Evolutionary conservation across 1,284 basidiomycete species (phyloP).

Genomic region (Ganoderma multipileum): DNA sequence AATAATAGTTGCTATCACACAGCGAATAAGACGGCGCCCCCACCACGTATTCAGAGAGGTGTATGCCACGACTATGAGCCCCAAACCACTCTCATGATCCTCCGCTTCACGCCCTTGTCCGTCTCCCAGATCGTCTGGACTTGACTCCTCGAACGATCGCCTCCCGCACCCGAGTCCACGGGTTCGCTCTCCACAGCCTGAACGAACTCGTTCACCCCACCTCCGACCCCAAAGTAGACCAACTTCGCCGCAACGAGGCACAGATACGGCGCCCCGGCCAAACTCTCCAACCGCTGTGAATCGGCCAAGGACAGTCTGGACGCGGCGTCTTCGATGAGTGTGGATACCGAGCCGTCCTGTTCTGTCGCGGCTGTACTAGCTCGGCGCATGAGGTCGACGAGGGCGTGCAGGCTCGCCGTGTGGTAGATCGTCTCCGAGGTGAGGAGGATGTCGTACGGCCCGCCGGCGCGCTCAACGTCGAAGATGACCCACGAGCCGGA

Average conservation of each 20-base stretch:
- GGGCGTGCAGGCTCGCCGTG: slow-evolving; percentile 67
- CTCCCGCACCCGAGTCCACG: not conserved
- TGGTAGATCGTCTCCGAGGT: slow-evolving; percentile 96
- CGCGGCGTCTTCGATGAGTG: not conserved
- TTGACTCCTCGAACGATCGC: not conserved
- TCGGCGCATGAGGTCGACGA: slow-evolving; percentile 62
- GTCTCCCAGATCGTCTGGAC: slow-evolving; percentile 19
- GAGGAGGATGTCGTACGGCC: slow-evolving; percentile 75
- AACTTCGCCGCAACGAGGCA: slow-evolving; percentile 90
- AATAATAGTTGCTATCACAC: not conserved
- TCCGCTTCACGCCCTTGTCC: slow-evolving; percentile 14
- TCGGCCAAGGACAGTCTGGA: slow-evolving; percentile 9
- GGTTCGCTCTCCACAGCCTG: not conserved
- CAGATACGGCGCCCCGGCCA: slow-evolving; percentile 35
- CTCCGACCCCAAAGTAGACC: slow-evolving; percentile 96
- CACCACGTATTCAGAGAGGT: too few relatives aligned
- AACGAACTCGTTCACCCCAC: slow-evolving; percentile 80
- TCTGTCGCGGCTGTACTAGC: slow-evolving; percentile 36
- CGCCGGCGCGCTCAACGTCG: slow-evolving; percentile 38
- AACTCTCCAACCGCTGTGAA: not conserved
- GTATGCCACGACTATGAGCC: not conserved
- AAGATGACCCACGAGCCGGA: slow-evolving; percentile 83
- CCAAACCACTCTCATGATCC: slow-evolving; percentile 21
- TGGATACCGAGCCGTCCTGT: not conserved
- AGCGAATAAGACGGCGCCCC: not conserved